Base-by-base conservation (phyloP, 2,329 filamentous ascomycete genomes). In the Blastomyces silverae region DNA sequence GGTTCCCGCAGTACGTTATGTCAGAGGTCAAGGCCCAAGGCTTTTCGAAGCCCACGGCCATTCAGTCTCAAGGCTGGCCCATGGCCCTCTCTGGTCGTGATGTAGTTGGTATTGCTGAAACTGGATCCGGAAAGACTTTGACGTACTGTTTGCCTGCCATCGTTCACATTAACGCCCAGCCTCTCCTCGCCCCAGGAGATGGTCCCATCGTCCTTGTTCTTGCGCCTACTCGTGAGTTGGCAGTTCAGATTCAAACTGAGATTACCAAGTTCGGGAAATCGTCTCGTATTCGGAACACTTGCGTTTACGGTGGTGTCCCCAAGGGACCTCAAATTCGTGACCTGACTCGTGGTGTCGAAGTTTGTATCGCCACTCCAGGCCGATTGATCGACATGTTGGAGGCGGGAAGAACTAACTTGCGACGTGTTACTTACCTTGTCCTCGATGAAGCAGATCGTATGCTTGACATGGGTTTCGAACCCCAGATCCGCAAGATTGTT, bases 381-480 rank as follows among this genome's bases (percentile, higher is more conserved):
- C 93, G 94, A 84, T 83, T 99, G 73, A 97, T 99, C 73, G 94
- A 99, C 74, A 97, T 97, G 91, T 86, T 99, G 42, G 94, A 97
- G 81, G 91, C 91, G 71, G 93, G 92, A 79, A 96, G 95, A 84
- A 99, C 94, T 73, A 97, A 99, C 82, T 87, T 99, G 69, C 93
- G 93, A 70, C 92, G 94, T 78, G 92, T 97, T 68, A 99, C 94
- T 64, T 99, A 99, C 82, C 84, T 99, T 65, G 94, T 97, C 71
- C 92, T 99, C 69, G 94, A 99, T 74, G 94, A 99, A 83, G 94
- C 94, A 77, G 94, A 99, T 81, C 93, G 94, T 75, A 99, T 99
- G 94, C 85, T 99, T 77, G 94, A 99, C 82, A 99, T 99, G 94
- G 94, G 94, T 87, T 97, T 99, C 81, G 94, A 99, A 82, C 94